Conservation (phyloP, 192 early-diverging fungal species). For the Backusella liffmaniae region DNA sequence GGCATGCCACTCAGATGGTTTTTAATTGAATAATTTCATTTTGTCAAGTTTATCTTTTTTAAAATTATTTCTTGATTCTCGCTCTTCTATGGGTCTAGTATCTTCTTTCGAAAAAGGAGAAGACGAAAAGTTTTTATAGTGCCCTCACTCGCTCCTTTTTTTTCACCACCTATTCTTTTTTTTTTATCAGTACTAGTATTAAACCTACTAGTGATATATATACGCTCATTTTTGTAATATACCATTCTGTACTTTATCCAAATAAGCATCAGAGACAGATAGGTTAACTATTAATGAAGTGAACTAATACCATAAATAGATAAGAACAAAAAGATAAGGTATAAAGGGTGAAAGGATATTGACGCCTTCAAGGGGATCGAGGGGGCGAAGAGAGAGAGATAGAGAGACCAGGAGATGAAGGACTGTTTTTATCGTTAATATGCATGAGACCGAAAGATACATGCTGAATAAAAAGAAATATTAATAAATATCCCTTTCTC, state of each 20-base stretch:
- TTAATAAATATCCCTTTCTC: background rate
- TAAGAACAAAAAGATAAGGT: background rate
- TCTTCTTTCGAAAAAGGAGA: background rate
- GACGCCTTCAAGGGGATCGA: background rate
- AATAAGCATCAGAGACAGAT: background rate
- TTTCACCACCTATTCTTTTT: background rate
- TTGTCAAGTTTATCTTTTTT: background rate
- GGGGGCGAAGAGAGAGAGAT: background rate
- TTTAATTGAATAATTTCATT: background rate
- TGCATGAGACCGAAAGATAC: background rate
- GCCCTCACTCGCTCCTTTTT: background rate
- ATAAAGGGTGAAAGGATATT: background rate
- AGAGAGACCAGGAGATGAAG: background rate
- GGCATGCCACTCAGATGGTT: background rate
- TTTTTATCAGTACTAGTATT: background rate
- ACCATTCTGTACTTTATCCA: background rate
- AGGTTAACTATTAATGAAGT: background rate
- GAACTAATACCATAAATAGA: background rate
- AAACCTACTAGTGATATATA: background rate
- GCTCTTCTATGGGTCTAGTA: background rate
- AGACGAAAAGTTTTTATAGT: background rate
- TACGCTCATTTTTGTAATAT: background rate
- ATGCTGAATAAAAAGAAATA: background rate
- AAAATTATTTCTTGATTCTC: background rate
- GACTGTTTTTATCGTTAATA: background rate